Conservation (phyloP, 306 rosid species). For the Cicer cuneatum region DNA sequence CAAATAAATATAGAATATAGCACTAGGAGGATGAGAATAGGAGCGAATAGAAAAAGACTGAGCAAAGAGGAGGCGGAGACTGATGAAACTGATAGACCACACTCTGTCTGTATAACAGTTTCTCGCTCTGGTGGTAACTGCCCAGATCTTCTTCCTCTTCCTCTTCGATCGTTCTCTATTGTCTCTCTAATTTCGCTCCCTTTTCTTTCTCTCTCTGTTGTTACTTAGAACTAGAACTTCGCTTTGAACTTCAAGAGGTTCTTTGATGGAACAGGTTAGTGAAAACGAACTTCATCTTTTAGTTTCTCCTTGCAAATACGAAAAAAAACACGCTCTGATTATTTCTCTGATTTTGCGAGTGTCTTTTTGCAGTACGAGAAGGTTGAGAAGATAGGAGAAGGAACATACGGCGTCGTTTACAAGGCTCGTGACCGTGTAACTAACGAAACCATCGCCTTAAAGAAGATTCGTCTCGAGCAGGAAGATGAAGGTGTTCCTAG, state of each 20-base stretch:
- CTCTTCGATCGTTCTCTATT: not conserved
- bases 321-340: not conserved
- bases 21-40: not conserved
- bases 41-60: not conserved
- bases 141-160: slow-evolving; percentile 38
- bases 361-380: slow-evolving; percentile 69
- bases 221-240: slow-evolving; percentile 16
- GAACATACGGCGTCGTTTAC: slow-evolving; percentile 89
- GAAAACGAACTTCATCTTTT: not conserved
- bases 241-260: slow-evolving; percentile 25
- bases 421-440: slow-evolving; percentile 83
- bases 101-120: slow-evolving; percentile 25
- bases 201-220: slow-evolving; percentile 2
- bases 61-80: slow-evolving; percentile 36
- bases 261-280: slow-evolving; percentile 56
- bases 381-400: slow-evolving; percentile 91
- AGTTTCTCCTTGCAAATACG: not conserved
- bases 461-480: slow-evolving; percentile 93
- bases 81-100: not conserved
- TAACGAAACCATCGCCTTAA: slow-evolving; percentile 79
- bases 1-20: too few species aligned
- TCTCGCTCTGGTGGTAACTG: slow-evolving; percentile 18
- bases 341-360: not conserved
- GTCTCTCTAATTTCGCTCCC: slow-evolving; percentile 35
- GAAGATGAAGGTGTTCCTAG: slow-evolving; percentile 94